phyloP scores from a whole-genome alignment of 176 grass and related monocot species.

The Avena insularis region DNA sequence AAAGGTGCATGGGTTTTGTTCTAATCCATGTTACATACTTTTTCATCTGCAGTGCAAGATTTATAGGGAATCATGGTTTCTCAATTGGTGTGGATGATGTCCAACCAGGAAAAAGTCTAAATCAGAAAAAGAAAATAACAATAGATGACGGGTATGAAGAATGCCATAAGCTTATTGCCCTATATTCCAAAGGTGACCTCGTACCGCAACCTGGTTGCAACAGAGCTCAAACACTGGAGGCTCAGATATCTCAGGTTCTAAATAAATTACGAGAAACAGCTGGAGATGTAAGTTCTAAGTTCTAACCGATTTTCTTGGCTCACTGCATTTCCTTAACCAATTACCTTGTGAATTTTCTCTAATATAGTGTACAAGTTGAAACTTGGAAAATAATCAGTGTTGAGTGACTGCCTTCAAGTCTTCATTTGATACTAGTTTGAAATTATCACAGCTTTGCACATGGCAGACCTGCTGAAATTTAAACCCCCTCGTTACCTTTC shows the following conservation, averaged over 20 bases:
- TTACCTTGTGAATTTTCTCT: not conserved
- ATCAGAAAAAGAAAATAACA: constrained; percentile 66
- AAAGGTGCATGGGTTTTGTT: constrained; percentile 9
- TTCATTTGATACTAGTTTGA: constrained; percentile 13
- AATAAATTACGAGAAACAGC: constrained; percentile 77
- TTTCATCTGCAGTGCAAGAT: constrained; percentile 81
- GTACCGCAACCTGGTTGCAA: constrained; percentile 68
- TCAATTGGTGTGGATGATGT: constrained; percentile 98
- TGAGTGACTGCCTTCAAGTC: not conserved
- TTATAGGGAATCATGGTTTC: constrained; percentile 98
- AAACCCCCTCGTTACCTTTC: not conserved
- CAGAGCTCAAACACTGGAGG: constrained; percentile 81
- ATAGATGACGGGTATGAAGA: constrained; percentile 70
- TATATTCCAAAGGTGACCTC: constrained; percentile 72
- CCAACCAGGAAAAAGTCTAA: constrained; percentile 74
- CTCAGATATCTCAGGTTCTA: constrained; percentile 64
- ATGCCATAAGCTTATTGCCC: constrained; percentile 82
- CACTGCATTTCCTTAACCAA: constrained; percentile 28
- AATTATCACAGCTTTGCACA: constrained; percentile 25
- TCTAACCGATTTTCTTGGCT: constrained; percentile 9
- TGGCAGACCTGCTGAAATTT: not conserved
- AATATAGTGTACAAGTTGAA: constrained; percentile 18
- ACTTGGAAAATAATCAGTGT: constrained; percentile 3
- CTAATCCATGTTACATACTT: constrained; percentile 30
- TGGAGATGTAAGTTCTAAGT: constrained; percentile 71